Conservation (phyloP, 2,329 filamentous ascomycete genomes). For the Diplodia seriata region DNA sequence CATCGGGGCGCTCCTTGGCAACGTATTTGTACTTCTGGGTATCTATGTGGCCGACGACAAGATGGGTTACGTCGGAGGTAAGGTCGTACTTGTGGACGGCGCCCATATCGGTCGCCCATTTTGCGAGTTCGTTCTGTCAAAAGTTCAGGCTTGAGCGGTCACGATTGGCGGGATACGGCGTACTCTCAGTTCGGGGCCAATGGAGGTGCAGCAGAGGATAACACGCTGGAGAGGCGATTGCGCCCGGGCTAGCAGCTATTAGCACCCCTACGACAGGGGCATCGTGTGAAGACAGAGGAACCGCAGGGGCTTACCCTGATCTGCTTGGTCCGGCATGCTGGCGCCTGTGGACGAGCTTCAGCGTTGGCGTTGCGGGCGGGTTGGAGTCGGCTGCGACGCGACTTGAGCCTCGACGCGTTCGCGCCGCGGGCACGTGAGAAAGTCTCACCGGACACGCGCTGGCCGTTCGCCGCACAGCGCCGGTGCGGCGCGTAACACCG, state of each 20-base stretch:
- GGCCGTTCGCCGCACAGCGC: neutral
- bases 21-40: constrained; percentile 97
- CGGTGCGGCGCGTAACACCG: neutral
- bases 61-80: constrained; percentile 93
- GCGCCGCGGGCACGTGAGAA: constrained; percentile 21
- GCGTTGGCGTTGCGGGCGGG: constrained; percentile 23
- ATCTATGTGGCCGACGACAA: constrained; percentile 86
- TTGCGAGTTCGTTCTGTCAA: constrained; percentile 62
- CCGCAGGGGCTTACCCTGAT: constrained; percentile 39
- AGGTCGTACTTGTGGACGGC: constrained; percentile 88
- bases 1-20: constrained; percentile 84
- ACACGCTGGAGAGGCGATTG: constrained; percentile 61
- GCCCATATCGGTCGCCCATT: constrained; percentile 79
- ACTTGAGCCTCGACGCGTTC: constrained; percentile 23
- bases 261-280: constrained; percentile 30
- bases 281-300: neutral
- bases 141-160: constrained; percentile 23
- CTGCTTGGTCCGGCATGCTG: constrained; percentile 39
- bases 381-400: constrained; percentile 12
- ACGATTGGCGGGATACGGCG: constrained; percentile 41
- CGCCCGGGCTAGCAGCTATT: constrained; percentile 39
- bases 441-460: neutral
- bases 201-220: constrained; percentile 86
- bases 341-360: constrained; percentile 11
- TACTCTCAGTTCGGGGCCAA: constrained; percentile 80